A percentile compares a stretch with the other conserved stretches of the same genome.
Evolutionary conservation across 306 rosid genomes (phyloP).

Genomic region (Sindora glabra): DNA sequence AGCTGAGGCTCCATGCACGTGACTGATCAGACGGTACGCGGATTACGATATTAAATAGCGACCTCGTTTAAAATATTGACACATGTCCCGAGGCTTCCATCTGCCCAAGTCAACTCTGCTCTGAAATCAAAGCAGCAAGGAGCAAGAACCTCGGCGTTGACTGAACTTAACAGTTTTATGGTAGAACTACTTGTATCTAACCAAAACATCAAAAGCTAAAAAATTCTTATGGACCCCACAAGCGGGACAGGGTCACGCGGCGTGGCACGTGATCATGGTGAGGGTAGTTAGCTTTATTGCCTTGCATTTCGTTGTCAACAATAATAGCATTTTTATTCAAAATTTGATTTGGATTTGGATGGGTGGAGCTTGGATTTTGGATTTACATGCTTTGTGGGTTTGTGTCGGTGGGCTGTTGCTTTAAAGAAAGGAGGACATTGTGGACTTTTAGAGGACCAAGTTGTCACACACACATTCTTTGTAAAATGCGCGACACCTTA

Average conservation of each 20-base stretch:
- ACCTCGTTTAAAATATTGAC: constrained; percentile 11
- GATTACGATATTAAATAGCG: constrained; percentile 20
- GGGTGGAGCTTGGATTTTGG: neutral
- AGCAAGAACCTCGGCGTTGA: constrained; percentile 22
- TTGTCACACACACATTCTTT: too few species aligned
- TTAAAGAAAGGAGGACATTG: too few species aligned
- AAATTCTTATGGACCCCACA: neutral
- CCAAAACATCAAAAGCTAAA: neutral
- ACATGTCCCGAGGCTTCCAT: constrained; percentile 5
- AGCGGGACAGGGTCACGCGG: constrained; percentile 7
- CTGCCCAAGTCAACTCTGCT: constrained; percentile 29
- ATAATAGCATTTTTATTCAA: neutral
- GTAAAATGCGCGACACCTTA: too few species aligned
- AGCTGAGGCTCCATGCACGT: neutral
- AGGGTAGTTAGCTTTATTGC: neutral
- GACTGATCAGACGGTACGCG: constrained; percentile 18
- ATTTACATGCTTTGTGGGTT: neutral
- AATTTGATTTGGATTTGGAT: neutral
- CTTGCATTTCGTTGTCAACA: neutral
- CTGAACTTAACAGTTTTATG: constrained; percentile 1
- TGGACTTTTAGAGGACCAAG: too few species aligned
- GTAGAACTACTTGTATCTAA: constrained; percentile 10
- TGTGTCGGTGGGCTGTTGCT: constrained; percentile 15
- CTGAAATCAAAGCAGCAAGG: constrained; percentile 30
- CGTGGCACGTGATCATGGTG: constrained; percentile 40